Conservation (phyloP, 73 alveolate species). For the Uronychia binucleata region DNA sequence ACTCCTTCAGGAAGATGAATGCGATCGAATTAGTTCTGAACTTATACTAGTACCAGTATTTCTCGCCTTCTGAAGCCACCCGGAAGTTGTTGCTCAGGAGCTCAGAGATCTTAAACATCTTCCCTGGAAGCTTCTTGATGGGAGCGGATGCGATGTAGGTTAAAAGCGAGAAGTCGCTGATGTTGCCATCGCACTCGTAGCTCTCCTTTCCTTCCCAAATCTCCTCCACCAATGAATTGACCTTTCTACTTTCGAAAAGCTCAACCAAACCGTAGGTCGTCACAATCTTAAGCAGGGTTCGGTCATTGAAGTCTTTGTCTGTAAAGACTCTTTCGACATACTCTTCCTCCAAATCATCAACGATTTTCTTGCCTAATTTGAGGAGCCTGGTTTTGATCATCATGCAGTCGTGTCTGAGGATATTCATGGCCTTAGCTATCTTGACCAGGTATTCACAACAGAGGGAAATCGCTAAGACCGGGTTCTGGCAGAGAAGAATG, state of each 20-base stretch:
- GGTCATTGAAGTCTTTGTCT: slow-evolving; percentile 53
- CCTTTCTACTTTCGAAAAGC: slow-evolving; percentile 33
- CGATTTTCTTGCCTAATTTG: slow-evolving; percentile 27
- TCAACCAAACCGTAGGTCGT: slow-evolving; percentile 32
- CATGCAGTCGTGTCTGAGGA: slow-evolving; percentile 39
- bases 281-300: slow-evolving; percentile 38
- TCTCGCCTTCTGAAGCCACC: slow-evolving; percentile 28
- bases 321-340: slow-evolving; percentile 42
- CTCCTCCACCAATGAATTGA: slow-evolving; percentile 48
- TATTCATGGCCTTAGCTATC: slow-evolving; percentile 20
- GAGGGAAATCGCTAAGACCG: slow-evolving; percentile 41
- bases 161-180: slow-evolving; percentile 35
- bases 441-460: slow-evolving; percentile 45
- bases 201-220: slow-evolving; percentile 65
- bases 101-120: slow-evolving; percentile 20
- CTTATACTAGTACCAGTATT: slow-evolving; percentile 60
- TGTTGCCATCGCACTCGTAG: slow-evolving; percentile 61
- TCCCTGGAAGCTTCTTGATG: slow-evolving; percentile 33
- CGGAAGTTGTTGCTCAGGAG: slow-evolving; percentile 36
- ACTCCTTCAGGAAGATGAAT: slow-evolving; percentile 43
- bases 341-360: slow-evolving; percentile 45
- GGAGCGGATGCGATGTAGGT: slow-evolving; percentile 16
- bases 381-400: slow-evolving; percentile 5
- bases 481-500: slow-evolving; percentile 45
- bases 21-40: slow-evolving; percentile 49